Evolutionary conservation across 345 rosid genomes (phyloP).

Genomic region (Eucalyptus erythrocorys): DNA sequence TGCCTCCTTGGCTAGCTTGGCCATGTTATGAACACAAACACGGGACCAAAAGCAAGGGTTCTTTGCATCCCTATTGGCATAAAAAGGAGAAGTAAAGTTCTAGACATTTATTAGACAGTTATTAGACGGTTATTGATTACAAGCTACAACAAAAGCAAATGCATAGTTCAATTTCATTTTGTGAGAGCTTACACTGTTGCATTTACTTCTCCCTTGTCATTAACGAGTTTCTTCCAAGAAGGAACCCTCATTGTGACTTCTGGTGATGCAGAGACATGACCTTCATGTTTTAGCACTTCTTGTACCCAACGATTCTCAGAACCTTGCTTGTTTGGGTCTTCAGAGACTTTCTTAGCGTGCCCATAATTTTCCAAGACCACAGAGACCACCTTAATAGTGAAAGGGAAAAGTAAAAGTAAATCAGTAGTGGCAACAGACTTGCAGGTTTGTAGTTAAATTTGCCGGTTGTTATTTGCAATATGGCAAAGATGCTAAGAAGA

Average conservation of each 20-base stretch:
- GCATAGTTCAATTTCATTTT: slow-evolving; percentile 1
- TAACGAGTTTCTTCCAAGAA: slow-evolving; percentile 66
- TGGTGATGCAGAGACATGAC: slow-evolving; percentile 29
- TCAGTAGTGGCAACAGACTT: not conserved
- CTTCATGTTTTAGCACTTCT: slow-evolving; percentile 69
- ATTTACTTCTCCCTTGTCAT: slow-evolving; percentile 68
- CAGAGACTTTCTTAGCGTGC: slow-evolving; percentile 16
- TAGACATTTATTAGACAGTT: not conserved
- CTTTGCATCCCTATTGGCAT: slow-evolving; percentile 56
- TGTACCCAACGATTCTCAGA: slow-evolving; percentile 56
- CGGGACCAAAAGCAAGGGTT: slow-evolving; percentile 93
- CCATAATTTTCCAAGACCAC: slow-evolving; percentile 83
- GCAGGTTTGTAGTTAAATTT: not conserved
- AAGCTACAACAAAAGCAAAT: not conserved
- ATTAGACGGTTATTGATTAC: not conserved
- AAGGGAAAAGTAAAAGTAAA: not conserved
- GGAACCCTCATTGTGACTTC: slow-evolving; percentile 38
- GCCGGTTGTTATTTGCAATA: not conserved
- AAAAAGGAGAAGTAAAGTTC: slow-evolving; percentile 1
- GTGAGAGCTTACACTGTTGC: slow-evolving; percentile 45
- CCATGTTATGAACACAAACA: slow-evolving; percentile 89
- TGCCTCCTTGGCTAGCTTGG: slow-evolving; percentile 87
- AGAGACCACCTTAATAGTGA: slow-evolving; percentile 52
- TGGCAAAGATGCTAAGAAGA: not conserved
- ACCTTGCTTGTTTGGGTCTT: slow-evolving; percentile 15